A percentile compares a stretch with the other conserved stretches of the same genome.
Conservation (phyloP, 768 basidiomycete genomes). For the Trametes gibbosa region DNA sequence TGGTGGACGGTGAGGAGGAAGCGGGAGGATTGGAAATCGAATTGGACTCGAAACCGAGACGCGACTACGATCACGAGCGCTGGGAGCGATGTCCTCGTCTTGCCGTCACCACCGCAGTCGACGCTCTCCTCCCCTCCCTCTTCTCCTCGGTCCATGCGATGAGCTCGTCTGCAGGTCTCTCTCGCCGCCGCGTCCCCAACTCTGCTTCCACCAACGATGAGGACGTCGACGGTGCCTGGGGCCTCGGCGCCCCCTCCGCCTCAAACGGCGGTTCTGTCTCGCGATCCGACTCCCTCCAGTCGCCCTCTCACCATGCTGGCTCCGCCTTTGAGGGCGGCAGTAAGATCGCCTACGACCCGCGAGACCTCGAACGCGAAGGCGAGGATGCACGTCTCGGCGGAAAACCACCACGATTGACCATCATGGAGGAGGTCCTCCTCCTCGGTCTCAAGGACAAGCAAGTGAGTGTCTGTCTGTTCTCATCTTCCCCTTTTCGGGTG, state of each 20-base stretch:
- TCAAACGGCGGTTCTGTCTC: conserved; percentile 19
- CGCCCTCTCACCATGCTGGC: conserved; percentile 51
- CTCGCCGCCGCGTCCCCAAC: conserved; percentile 53
- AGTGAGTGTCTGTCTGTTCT: conserved; percentile 38
- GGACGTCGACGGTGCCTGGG: conserved; percentile 31
- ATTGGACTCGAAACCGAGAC: no score
- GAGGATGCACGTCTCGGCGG: conserved; percentile 65
- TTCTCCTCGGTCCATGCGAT: conserved; percentile 31
- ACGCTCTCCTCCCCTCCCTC: not conserved
- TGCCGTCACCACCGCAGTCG: not conserved
- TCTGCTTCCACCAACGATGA: conserved; percentile 37
- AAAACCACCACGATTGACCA: conserved; percentile 79
- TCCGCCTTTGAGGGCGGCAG: conserved; percentile 83
- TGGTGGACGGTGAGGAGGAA: not conserved
- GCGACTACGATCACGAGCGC: conserved; percentile 7
- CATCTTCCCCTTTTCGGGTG: no score
- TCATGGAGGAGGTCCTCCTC: conserved; percentile 96
- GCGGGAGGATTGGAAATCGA: not conserved
- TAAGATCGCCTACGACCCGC: conserved; percentile 91
- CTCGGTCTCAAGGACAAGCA: conserved; percentile 96
- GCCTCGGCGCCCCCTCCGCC: conserved; percentile 29
- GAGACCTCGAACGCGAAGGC: conserved; percentile 75
- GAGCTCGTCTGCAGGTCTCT: conserved; percentile 53
- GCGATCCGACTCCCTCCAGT: conserved; percentile 11
- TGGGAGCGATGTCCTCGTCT: no score